A percentile compares a stretch with the other conserved stretches of the same genome.
Evolutionary conservation across 1,284 basidiomycete species (phyloP).

Genomic region (Melanopsichium pennsylvanicum): DNA sequence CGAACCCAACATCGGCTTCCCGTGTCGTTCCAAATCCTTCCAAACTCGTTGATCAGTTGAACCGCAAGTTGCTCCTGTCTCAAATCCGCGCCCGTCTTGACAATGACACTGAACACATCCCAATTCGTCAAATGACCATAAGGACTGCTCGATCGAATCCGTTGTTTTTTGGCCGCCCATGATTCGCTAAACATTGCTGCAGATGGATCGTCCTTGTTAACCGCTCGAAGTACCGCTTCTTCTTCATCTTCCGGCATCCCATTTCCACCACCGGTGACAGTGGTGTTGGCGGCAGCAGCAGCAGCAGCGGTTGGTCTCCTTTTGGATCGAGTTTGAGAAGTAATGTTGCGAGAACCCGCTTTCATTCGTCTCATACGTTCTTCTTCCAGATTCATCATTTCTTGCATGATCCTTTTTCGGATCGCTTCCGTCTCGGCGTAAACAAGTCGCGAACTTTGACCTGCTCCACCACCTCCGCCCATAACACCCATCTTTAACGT

Average conservation of each 20-base stretch:
- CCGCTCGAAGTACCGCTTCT: conserved; percentile 80
- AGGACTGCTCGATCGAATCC: conserved; percentile 89
- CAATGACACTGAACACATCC: conserved; percentile 91
- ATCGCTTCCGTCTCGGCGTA: conserved; percentile 74
- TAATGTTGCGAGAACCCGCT: conserved; percentile 67
- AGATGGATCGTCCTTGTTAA: conserved; percentile 95
- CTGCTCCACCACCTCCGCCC: conserved; percentile 25
- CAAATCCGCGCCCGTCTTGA: conserved; percentile 96
- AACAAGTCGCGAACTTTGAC: conserved; percentile 37
- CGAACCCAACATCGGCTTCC: conserved; percentile 59
- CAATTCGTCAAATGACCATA: conserved; percentile 89
- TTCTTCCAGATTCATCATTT: conserved; percentile 96
- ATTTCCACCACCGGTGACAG: too few species aligned
- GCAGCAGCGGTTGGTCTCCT: too few species aligned
- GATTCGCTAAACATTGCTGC: conserved; percentile 91
- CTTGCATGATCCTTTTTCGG: conserved; percentile 94
- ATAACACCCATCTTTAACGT: too few species aligned
- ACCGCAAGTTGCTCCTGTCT: conserved; percentile 97
- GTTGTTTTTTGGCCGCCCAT: conserved; percentile 92
- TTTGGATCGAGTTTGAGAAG: too few species aligned
- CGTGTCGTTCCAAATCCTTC: conserved; percentile 86
- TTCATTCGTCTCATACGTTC: conserved; percentile 95
- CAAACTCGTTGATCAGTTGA: conserved; percentile 91
- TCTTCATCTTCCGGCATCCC: conserved; percentile 73
- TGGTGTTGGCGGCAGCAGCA: too few species aligned